phyloP scores from a whole-genome alignment of 257 asterid genomes.

The Plectranthus barbatus region DNA sequence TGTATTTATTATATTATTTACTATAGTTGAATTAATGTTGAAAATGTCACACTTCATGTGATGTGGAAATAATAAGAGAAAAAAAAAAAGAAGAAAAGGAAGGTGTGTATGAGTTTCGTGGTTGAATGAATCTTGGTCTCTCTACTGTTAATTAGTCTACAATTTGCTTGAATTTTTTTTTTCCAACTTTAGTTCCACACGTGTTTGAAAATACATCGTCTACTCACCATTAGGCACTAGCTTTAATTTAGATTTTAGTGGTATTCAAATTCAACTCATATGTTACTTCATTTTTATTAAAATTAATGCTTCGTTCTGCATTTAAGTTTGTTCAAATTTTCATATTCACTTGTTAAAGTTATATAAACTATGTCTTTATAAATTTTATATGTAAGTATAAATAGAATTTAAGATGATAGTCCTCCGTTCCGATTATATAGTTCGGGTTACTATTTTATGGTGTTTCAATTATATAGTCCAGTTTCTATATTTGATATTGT shows the following conservation, averaged over 20 bases:
- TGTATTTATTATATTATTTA: background rate
- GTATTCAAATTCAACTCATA: background rate
- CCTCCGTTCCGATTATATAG: too few relatives aligned
- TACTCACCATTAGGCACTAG: background rate
- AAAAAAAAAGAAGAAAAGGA: background rate
- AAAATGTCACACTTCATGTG: conserved; percentile 6
- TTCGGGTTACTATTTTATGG: too few relatives aligned
- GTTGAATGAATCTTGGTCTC: conserved; percentile 8
- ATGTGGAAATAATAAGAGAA: background rate
- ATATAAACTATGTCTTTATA: too few relatives aligned
- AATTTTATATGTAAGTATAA: too few relatives aligned
- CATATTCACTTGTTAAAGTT: too few relatives aligned
- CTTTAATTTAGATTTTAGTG: background rate
- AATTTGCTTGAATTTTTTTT: background rate
- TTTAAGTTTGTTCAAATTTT: too few relatives aligned
- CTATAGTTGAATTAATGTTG: conserved; percentile 1
- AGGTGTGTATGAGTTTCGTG: conserved; percentile 9
- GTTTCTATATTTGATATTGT: too few relatives aligned
- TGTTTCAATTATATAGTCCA: too few relatives aligned
- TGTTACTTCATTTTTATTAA: too few relatives aligned
- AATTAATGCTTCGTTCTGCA: background rate
- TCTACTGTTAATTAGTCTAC: background rate
- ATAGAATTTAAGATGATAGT: too few relatives aligned
- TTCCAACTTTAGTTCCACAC: background rate
- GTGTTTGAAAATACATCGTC: background rate